These are phyloP conservation scores for Colletotrichum camelliae DNA, from an alignment of 2,329 filamentous ascomycete genomes.

Conservation along the genomic window DNA sequence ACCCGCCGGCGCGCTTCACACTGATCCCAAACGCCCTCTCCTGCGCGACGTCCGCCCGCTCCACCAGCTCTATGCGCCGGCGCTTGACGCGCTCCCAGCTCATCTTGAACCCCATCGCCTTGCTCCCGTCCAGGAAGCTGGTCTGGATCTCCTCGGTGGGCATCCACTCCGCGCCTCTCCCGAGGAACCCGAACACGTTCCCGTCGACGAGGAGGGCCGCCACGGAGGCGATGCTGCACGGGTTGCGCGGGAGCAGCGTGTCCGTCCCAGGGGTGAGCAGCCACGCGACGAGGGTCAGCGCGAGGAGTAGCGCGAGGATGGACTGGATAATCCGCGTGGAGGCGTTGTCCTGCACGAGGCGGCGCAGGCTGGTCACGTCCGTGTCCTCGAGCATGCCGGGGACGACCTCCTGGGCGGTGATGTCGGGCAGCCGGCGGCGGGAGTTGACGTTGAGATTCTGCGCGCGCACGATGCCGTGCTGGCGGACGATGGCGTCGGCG, in stretches of 20 bases:
- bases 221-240: constrained; percentile 40
- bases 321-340: constrained; percentile 39
- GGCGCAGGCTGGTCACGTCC: constrained; percentile 15
- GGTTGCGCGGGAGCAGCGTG: constrained; percentile 31
- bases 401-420: constrained; percentile 6
- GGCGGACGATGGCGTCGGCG: constrained; percentile 36
- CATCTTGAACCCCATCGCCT: constrained; percentile 29
- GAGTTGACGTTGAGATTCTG: constrained; percentile 35
- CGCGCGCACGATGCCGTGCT: constrained; percentile 41
- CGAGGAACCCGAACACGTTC: constrained; percentile 36
- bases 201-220: constrained; percentile 41
- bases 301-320: constrained; percentile 33
- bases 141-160: constrained; percentile 19
- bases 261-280: constrained; percentile 27
- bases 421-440: constrained; percentile 19
- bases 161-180: constrained; percentile 31
- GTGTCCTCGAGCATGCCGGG: constrained; percentile 15
- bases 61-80: background rate
- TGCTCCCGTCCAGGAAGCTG: constrained; percentile 28
- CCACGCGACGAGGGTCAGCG: constrained; percentile 33
- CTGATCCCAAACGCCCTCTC: constrained; percentile 21
- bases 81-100: constrained; percentile 27
- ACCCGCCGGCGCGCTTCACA: constrained; percentile 15
- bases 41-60: background rate
- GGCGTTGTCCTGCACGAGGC: constrained; percentile 33